Conservation (phyloP, 768 basidiomycete genomes). For the Tephrocybe sp. region DNA sequence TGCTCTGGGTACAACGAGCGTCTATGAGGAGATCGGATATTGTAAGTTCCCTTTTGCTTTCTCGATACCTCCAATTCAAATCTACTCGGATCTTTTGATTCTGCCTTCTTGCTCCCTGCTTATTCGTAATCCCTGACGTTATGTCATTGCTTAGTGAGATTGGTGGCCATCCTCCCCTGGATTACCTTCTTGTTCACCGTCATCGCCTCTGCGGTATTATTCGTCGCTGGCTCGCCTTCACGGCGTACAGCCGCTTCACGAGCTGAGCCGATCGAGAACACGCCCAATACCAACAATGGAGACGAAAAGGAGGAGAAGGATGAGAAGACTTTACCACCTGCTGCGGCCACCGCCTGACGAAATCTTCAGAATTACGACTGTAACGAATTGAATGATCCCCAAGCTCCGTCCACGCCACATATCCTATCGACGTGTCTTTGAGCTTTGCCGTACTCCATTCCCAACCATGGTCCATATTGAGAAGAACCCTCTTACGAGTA, state of each 20-base stretch:
- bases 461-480: not conserved
- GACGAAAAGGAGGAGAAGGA: slow-evolving; percentile 1
- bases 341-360: slow-evolving; percentile 6
- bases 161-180: slow-evolving; percentile 54
- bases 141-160: slow-evolving; percentile 36
- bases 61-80: no score
- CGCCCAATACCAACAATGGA: not conserved
- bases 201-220: slow-evolving; percentile 33
- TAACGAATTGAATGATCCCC: slow-evolving; percentile 5
- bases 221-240: slow-evolving; percentile 24
- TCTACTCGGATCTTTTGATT: slow-evolving; percentile 4
- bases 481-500: no score
- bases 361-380: slow-evolving; percentile 19
- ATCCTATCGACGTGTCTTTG: not conserved
- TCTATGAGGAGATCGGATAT: slow-evolving; percentile 45
- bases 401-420: not conserved
- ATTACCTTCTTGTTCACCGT: slow-evolving; percentile 40
- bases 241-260: not conserved
- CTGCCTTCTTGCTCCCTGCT: not conserved
- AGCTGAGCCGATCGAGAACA: slow-evolving; percentile 1
- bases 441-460: not conserved
- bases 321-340: slow-evolving; percentile 15
- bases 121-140: not conserved
- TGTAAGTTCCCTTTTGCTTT: slow-evolving; percentile 26
- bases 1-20: slow-evolving; percentile 36